phyloP scores from a whole-genome alignment of 352 stramenopile species.

The Thraustotheca clavata region DNA sequence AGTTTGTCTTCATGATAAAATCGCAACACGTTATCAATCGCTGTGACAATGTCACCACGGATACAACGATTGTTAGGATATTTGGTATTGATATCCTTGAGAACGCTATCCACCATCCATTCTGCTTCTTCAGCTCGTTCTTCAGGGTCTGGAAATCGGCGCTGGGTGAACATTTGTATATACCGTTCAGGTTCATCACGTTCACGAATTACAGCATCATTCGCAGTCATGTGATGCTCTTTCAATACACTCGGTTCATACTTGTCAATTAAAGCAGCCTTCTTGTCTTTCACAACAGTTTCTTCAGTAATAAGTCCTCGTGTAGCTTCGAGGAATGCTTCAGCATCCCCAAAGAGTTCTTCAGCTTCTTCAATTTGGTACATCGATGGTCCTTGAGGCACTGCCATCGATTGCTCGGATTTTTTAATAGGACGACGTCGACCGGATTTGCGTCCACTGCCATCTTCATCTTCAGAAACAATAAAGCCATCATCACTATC shows the following conservation, averaged over 20 bases:
- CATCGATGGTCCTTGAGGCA: slow-evolving; percentile 81
- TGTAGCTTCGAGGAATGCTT: slow-evolving; percentile 78
- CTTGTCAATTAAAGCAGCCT: slow-evolving; percentile 77
- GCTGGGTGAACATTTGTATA: slow-evolving; percentile 58
- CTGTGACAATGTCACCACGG: slow-evolving; percentile 76
- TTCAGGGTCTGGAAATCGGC: slow-evolving; percentile 73
- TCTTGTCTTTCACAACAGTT: slow-evolving; percentile 54
- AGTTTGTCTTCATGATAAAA: slow-evolving; percentile 88
- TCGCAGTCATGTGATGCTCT: slow-evolving; percentile 84
- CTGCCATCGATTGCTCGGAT: slow-evolving; percentile 51
- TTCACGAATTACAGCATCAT: slow-evolving; percentile 71
- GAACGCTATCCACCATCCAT: slow-evolving; percentile 83
- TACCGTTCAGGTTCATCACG: slow-evolving; percentile 74
- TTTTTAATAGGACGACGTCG: slow-evolving; percentile 28
- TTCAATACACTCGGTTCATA: slow-evolving; percentile 82
- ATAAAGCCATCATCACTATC: slow-evolving; percentile 88
- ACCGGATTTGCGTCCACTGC: slow-evolving; percentile 38
- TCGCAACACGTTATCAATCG: slow-evolving; percentile 79
- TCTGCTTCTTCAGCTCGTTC: slow-evolving; percentile 80
- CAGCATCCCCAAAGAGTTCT: slow-evolving; percentile 85
- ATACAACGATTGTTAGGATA: slow-evolving; percentile 37
- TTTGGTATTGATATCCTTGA: slow-evolving; percentile 64
- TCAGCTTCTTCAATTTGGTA: slow-evolving; percentile 87
- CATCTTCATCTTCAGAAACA: slow-evolving; percentile 85
- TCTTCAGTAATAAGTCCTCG: slow-evolving; percentile 33